phyloP scores from a whole-genome alignment of 768 basidiomycete genomes.

The Phallus indusiatus region DNA sequence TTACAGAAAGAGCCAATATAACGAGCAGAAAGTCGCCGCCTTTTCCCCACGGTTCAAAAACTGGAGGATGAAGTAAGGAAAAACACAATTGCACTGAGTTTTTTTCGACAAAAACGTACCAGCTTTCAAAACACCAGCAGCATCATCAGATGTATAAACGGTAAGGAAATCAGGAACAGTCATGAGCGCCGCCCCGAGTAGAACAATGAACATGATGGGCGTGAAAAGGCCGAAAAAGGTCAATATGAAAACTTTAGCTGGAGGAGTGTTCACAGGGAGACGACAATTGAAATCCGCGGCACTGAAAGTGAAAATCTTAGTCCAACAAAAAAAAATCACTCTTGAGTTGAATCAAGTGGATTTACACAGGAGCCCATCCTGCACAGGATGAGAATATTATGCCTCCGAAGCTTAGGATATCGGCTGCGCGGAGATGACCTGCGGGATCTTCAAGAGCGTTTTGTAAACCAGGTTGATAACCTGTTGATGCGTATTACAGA shows the following conservation, averaged over 20 bases:
- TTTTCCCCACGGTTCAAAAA: slow-evolving; percentile 29
- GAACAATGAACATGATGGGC: slow-evolving; percentile 31
- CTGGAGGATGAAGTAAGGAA: background rate
- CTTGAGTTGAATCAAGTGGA: background rate
- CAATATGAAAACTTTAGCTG: slow-evolving; percentile 35
- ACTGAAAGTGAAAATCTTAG: slow-evolving; percentile 34
- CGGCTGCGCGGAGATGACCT: slow-evolving; percentile 29
- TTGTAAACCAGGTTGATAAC: slow-evolving; percentile 19
- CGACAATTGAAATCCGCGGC: slow-evolving; percentile 49
- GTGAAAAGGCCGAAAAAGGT: slow-evolving; percentile 44
- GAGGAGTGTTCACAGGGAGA: slow-evolving; percentile 33
- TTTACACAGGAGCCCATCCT: slow-evolving; percentile 22
- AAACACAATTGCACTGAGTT: background rate
- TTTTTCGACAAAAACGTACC: slow-evolving; percentile 28
- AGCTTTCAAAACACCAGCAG: slow-evolving; percentile 35
- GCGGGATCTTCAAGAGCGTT: slow-evolving; percentile 35
- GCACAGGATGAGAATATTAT: slow-evolving; percentile 40
- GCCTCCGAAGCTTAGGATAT: slow-evolving; percentile 42
- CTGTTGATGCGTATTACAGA: background rate
- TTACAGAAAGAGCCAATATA: slow-evolving; percentile 32
- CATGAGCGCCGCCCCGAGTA: slow-evolving; percentile 31
- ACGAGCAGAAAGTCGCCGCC: slow-evolving; percentile 33
- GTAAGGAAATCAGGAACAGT: slow-evolving; percentile 32
- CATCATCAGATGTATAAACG: slow-evolving; percentile 31
- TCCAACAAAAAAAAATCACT: background rate